These are phyloP conservation scores for Agroathelia rolfsii DNA, from an alignment of 1,284 basidiomycete species.

Conservation along the genomic window DNA sequence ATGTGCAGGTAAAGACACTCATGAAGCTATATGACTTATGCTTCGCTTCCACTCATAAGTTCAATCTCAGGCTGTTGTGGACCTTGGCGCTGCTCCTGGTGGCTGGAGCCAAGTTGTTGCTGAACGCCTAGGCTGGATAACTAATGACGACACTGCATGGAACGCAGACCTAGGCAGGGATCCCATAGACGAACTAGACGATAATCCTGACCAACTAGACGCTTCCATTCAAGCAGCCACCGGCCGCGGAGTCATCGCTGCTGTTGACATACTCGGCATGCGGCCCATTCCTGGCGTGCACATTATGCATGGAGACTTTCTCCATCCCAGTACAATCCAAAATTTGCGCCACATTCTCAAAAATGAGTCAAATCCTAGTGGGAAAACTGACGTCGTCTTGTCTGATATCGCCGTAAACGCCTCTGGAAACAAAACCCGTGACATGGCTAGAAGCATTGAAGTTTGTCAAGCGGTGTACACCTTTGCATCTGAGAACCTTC, in stretches of 20 bases:
- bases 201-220: not conserved
- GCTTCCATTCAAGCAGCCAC: not conserved
- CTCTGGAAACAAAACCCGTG: conserved; percentile 50
- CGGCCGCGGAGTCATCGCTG: conserved; percentile 51
- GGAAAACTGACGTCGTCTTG: conserved; percentile 59
- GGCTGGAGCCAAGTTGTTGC: conserved; percentile 84
- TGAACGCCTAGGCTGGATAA: conserved; percentile 38
- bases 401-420: conserved; percentile 74
- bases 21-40: no score
- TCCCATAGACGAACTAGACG: not conserved
- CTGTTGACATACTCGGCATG: conserved; percentile 68
- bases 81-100: conserved; percentile 81
- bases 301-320: conserved; percentile 66
- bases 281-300: conserved; percentile 58
- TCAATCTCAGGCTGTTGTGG: conserved; percentile 58
- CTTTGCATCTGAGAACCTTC: conserved; percentile 47
- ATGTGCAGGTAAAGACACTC: no score
- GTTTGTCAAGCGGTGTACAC: conserved; percentile 55
- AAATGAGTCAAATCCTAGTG: conserved; percentile 23
- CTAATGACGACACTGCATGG: conserved; percentile 3
- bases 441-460: conserved; percentile 50
- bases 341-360: conserved; percentile 39
- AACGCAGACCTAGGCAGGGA: conserved; percentile 2
- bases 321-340: conserved; percentile 41
- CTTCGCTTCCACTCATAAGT: no score